These are phyloP conservation scores for Fusarium irregulare DNA, from an alignment of 2,329 filamentous ascomycete species.

Conservation along the genomic window DNA sequence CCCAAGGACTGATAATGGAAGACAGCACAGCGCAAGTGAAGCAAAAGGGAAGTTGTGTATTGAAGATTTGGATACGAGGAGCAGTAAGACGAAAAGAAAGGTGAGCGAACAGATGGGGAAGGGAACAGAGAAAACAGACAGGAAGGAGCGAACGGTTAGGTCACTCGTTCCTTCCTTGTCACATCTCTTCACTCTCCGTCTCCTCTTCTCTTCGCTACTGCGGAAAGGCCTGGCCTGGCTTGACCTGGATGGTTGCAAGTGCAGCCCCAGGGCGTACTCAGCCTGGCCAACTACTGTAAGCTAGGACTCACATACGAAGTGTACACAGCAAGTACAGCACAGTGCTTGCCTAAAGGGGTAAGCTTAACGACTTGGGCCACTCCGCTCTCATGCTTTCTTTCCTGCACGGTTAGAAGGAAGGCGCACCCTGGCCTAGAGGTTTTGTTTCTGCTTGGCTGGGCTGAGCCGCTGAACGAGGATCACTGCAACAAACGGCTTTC, in stretches of 20 bases:
- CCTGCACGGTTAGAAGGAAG: constrained; percentile 1
- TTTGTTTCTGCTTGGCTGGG: constrained; percentile 27
- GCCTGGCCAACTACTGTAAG: constrained; percentile 17
- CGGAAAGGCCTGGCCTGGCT: constrained; percentile 35
- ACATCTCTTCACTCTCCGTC: constrained; percentile 21
- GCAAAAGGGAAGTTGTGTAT: constrained; percentile 1
- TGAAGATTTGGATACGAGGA: background rate
- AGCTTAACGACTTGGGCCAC: constrained; percentile 2
- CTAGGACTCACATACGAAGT: constrained; percentile 23
- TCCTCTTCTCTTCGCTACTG: constrained; percentile 17
- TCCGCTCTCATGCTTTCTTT: constrained; percentile 7
- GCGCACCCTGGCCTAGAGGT: background rate
- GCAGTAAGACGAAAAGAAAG: constrained; percentile 11
- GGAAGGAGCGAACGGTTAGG: background rate
- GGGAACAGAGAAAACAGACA: constrained; percentile 34
- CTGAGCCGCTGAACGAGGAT: constrained; percentile 4
- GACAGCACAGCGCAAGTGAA: constrained; percentile 4
- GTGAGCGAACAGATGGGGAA: constrained; percentile 11
- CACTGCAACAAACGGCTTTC: constrained; percentile 2
- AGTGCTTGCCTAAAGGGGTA: constrained; percentile 18
- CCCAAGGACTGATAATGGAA: constrained; percentile 15
- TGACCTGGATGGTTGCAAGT: constrained; percentile 29
- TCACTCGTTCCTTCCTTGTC: constrained; percentile 13
- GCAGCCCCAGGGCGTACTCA: constrained; percentile 31
- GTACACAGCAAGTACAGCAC: constrained; percentile 25